A percentile compares a stretch with the other conserved stretches of the same genome.
Conservation (phyloP, 495 filamentous ascomycete species). For the Tricharina praecox region DNA sequence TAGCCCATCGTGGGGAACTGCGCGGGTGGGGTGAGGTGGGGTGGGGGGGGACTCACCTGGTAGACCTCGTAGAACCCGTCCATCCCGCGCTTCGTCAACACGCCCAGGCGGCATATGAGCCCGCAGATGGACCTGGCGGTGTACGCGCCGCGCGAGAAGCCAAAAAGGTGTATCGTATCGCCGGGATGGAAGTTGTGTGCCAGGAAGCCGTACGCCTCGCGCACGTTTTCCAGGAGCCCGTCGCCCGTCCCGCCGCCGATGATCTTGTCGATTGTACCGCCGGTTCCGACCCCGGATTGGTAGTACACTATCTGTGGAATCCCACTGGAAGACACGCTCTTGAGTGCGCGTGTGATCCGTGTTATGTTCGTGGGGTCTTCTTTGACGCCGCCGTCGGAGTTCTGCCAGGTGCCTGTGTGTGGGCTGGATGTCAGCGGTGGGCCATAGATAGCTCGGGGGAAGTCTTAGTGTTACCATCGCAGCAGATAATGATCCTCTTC, state of each 20-base stretch:
- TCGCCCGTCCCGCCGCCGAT: conserved; percentile 28
- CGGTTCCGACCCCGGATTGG: conserved; percentile 36
- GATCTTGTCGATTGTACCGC: conserved; percentile 30
- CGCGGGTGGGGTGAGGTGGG: no score
- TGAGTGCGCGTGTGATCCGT: conserved; percentile 31
- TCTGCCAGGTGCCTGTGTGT: conserved; percentile 29
- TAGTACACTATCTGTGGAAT: conserved; percentile 36
- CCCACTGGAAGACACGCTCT: conserved; percentile 25
- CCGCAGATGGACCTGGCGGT: conserved; percentile 49
- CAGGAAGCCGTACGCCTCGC: conserved; percentile 50
- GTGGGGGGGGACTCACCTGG: no score
- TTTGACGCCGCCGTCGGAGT: conserved; percentile 22
- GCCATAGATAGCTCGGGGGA: no score
- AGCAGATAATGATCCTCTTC: conserved; percentile 34
- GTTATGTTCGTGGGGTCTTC: conserved; percentile 36
- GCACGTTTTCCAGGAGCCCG: conserved; percentile 35
- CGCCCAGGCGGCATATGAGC: conserved; percentile 43
- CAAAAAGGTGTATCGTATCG: conserved; percentile 54
- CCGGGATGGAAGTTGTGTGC: conserved; percentile 48
- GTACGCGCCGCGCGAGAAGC: conserved; percentile 60
- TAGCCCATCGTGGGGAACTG: no score
- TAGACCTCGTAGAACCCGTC: conserved; percentile 47
- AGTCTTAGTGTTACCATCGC: no score
- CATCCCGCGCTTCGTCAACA: conserved; percentile 48
- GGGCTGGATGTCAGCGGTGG: not conserved